Base-by-base conservation (phyloP, 306 rosid species). In the Castanospermum australe region DNA sequence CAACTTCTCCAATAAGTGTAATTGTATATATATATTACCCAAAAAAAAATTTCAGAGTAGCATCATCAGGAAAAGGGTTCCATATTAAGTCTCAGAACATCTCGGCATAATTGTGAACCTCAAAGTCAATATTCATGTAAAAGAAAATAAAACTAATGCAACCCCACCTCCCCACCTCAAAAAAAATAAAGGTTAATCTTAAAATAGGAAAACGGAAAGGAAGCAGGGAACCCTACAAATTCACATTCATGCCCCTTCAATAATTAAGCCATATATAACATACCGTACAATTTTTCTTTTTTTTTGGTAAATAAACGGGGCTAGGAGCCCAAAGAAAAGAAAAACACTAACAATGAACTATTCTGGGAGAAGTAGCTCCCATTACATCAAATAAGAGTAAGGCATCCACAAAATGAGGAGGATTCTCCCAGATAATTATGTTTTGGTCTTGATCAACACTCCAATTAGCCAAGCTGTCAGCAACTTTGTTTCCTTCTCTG, bases 1-100 rank as follows among this genome's bases (percentile, higher is more conserved):
- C 77, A 83, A 73, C 38, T 73, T 66, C 73, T 72, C 22, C 30
- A 18, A 65, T 38, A 25, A n/a, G n/a, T n/a, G n/a, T n/a, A n/a
- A n/a, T n/a, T 10, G 32, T 1, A 3, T 28, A 28, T 28, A 28
- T 28, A 28, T 28, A 28, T 28, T 1, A 28, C 32, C n/a, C n/a
- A n/a, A 11, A 57, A 45, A 18, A 14, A 45, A 44, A 44, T 44
- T n/a, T n/a, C n/a, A 12, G 50, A 12, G 5, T 44, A 10, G 50
- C 50, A 44, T 5, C n/a, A 6, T 44, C 17, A 9, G 50, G 15
- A 44, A 44, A 44, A 44, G 50, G 50, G 50, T 44, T 13, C 5
- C 50, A 44, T 41, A 30, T 39, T 6, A 13, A 44, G 9, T 7
- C 51, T 52, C 75, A 55, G 42, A 74, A 56, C 55, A 75, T 30